Percentiles rank a stretch among this genome's conserved stretches.
Conservation (phyloP, 2,329 filamentous ascomycete species). For the Fusarium ambrosium region DNA sequence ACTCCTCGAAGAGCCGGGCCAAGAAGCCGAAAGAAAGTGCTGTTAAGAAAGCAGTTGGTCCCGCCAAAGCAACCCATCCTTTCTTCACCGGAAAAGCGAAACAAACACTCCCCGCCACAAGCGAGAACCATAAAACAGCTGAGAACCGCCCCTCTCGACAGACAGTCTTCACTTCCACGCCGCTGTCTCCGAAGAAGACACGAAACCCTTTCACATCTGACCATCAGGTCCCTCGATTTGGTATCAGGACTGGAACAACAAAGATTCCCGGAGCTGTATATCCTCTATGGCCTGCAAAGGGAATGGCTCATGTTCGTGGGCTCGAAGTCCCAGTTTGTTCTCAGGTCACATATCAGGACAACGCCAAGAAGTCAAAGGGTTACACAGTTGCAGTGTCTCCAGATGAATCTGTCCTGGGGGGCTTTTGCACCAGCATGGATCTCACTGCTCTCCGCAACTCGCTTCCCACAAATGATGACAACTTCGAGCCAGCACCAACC, state of each 20-base stretch:
- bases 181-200: conserved; percentile 63
- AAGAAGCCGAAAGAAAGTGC: conserved; percentile 42
- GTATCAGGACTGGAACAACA: conserved; percentile 59
- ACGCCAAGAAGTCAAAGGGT: conserved; percentile 65
- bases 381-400: conserved; percentile 56
- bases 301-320: conserved; percentile 74
- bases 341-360: background rate
- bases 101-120: conserved; percentile 35
- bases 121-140: conserved; percentile 32
- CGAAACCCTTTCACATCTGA: conserved; percentile 49
- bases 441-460: conserved; percentile 45
- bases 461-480: conserved; percentile 52
- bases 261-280: conserved; percentile 76
- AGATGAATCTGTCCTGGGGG: conserved; percentile 60
- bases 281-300: conserved; percentile 79
- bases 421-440: conserved; percentile 45
- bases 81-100: conserved; percentile 58
- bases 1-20: conserved; percentile 45
- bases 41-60: conserved; percentile 37
- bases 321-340: conserved; percentile 14
- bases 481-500: conserved; percentile 60
- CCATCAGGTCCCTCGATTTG: conserved; percentile 57
- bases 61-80: conserved; percentile 55
- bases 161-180: conserved; percentile 66
- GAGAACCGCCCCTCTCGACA: conserved; percentile 50